A percentile compares a stretch with the other conserved stretches of the same genome.
These are phyloP conservation scores for Quercus berberidifolia DNA, from an alignment of 306 rosid species.

Conservation along the genomic window DNA sequence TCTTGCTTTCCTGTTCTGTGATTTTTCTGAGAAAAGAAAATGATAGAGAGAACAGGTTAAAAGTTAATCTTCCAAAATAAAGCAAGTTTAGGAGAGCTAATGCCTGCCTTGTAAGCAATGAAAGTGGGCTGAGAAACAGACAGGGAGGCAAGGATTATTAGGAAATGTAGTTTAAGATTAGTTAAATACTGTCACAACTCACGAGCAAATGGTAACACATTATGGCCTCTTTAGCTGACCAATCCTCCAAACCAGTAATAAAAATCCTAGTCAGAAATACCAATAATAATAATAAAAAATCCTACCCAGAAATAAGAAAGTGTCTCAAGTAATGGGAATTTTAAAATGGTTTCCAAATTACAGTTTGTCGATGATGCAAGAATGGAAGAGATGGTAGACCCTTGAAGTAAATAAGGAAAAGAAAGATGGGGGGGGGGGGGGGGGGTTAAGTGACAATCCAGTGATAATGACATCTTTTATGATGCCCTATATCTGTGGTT, in stretches of 20 bases:
- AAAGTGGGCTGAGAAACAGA: background rate
- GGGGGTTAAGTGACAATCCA: too few species aligned
- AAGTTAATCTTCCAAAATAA: background rate
- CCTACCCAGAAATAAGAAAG: background rate
- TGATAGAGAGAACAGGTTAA: background rate
- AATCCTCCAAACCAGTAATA: background rate
- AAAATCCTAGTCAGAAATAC: background rate
- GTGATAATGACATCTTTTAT: too few species aligned
- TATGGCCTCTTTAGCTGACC: background rate
- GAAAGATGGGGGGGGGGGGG: too few species aligned
- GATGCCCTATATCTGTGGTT: too few species aligned
- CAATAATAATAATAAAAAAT: background rate
- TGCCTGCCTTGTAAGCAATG: background rate
- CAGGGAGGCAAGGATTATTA: background rate
- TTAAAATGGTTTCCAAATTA: background rate
- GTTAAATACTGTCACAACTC: background rate
- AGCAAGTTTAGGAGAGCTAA: background rate
- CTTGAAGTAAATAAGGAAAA: background rate
- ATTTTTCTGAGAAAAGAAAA: conserved; percentile 46
- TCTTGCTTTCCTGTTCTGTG: conserved; percentile 36
- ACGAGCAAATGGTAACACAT: background rate
- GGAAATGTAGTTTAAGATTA: background rate
- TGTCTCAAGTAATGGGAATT: background rate
- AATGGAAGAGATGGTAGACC: background rate
- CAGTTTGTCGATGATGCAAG: background rate